Percentiles rank a stretch among this genome's conserved stretches.
Evolutionary conservation across 441 rosid genomes (phyloP).

Genomic region (Erodium texanum): DNA sequence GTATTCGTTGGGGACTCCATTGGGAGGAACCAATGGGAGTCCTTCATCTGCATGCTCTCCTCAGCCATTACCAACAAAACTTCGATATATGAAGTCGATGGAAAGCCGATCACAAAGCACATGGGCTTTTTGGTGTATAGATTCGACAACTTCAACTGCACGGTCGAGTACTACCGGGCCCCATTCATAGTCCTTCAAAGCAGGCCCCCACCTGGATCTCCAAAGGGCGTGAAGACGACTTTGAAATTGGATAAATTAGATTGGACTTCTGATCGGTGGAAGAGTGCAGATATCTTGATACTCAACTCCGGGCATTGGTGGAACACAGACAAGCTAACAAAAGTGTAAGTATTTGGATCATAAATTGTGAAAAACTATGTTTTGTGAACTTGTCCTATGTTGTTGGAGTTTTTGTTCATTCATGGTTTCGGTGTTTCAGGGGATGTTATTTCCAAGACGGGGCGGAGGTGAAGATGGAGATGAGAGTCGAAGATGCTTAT

Average conservation of each 20-base stretch:
- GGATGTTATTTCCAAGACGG: constrained; percentile 88
- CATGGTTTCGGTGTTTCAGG: constrained; percentile 26
- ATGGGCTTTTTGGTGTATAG: constrained; percentile 59
- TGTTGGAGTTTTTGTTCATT: too few species aligned
- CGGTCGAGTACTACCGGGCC: constrained; percentile 77
- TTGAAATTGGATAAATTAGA: constrained; percentile 59
- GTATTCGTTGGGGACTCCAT: constrained; percentile 86
- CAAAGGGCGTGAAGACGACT: constrained; percentile 42
- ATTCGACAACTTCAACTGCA: constrained; percentile 72
- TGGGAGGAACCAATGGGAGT: constrained; percentile 95
- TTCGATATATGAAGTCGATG: constrained; percentile 62
- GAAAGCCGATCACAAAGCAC: constrained; percentile 83
- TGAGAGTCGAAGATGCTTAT: constrained; percentile 60
- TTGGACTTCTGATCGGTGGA: constrained; percentile 51
- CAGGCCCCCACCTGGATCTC: constrained; percentile 50
- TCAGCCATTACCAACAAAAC: constrained; percentile 46
- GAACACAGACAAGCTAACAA: constrained; percentile 56
- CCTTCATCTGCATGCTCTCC: constrained; percentile 76
- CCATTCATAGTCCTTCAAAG: constrained; percentile 68
- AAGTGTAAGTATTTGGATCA: constrained; percentile 31
- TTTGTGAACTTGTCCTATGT: too few species aligned
- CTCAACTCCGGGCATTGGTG: constrained; percentile 87
- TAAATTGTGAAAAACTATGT: too few species aligned
- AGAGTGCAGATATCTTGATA: constrained; percentile 52
- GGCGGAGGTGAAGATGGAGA: constrained; percentile 40